phyloP scores from a whole-genome alignment of 768 basidiomycete genomes.

The Calvatia gigantea region DNA sequence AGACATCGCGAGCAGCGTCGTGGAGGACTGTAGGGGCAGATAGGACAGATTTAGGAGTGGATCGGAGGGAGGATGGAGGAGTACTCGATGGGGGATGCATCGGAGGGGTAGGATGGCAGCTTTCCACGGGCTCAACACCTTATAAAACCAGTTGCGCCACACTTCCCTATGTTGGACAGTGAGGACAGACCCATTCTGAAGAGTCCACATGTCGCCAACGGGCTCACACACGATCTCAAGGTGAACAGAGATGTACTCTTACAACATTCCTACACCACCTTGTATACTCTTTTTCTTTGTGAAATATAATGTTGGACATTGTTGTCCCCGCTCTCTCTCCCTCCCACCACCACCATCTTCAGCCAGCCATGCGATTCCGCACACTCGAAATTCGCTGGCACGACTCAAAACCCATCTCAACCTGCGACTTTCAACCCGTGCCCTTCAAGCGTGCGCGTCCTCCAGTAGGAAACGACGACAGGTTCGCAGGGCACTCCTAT shows the following conservation, averaged over 20 bases:
- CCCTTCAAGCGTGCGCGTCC: slow-evolving; percentile 81
- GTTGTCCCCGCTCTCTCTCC: not conserved
- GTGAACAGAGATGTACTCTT: not conserved
- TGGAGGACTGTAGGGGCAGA: not conserved
- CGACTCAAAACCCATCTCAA: slow-evolving; percentile 92
- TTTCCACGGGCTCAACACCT: not conserved
- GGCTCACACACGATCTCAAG: no score
- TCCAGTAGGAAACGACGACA: slow-evolving; percentile 42
- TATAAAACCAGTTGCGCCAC: slow-evolving; percentile 4
- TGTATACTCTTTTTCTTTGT: not conserved
- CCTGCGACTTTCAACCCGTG: slow-evolving; percentile 91
- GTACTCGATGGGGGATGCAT: not conserved
- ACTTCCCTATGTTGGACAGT: slow-evolving; percentile 2
- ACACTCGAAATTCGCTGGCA: slow-evolving; percentile 97
- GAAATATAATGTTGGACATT: not conserved
- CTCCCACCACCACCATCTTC: slow-evolving; percentile 8
- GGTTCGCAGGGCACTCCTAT: slow-evolving; percentile 72
- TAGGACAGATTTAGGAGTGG: not conserved
- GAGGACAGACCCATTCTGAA: not conserved
- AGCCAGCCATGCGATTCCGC: slow-evolving; percentile 67
- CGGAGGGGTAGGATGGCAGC: not conserved
- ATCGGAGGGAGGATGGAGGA: not conserved
- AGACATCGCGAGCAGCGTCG: not conserved
- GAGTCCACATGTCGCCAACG: not conserved
- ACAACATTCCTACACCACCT: not conserved